Evolutionary conservation across 306 rosid species (phyloP), one percentile per base, ranked within the genome.

Genomic region (Chamaecrista fasciculata): DNA sequence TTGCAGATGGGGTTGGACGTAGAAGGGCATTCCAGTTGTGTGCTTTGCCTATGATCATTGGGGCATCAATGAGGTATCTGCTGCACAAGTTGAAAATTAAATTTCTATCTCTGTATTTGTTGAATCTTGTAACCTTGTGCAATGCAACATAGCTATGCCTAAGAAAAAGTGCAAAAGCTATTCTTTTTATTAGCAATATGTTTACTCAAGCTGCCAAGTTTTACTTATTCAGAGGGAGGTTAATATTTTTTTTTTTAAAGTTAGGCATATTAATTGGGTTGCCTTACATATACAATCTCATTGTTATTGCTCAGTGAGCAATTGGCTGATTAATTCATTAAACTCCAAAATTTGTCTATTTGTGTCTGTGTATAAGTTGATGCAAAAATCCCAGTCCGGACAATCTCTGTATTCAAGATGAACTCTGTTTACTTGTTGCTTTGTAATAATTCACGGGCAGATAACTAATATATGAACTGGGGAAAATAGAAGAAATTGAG

Each of bases 21-120:
- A 80, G 83, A 76, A 88, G 97, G 79, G 90, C 89, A 78, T 86
- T 91, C 67, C 96, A 91, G 80, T 76, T 88, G 81, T 91, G 97
- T 78, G 93, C 93, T 44, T 79, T 91, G 72, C 96, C 97, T 5
- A 91, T 91, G 97, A 81, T 91, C 67, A 86, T 91, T 51, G 96
- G 97, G 68, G 87, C 96, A 26, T 71, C 82, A 57, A 61, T 88
- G 86, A 91, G 97, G 97, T 91, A 86, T 26, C 47, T 40, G 42
- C 67, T 50, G 43, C 76, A 20, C 9, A 29, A 15, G 11, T 24
- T 11, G 29, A 26, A 10, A 36, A 10, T 4, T 60, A 4, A 60
- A 34, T 34, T 36, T 20, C 11, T 19, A 34, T 75, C 55, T 47
- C 47, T 46, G 19, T 66, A 36, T 29, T 47, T 74, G 26, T 69